Base-by-base conservation (phyloP, 331 rosid genomes). In the Rhamnella rubrinervis region DNA sequence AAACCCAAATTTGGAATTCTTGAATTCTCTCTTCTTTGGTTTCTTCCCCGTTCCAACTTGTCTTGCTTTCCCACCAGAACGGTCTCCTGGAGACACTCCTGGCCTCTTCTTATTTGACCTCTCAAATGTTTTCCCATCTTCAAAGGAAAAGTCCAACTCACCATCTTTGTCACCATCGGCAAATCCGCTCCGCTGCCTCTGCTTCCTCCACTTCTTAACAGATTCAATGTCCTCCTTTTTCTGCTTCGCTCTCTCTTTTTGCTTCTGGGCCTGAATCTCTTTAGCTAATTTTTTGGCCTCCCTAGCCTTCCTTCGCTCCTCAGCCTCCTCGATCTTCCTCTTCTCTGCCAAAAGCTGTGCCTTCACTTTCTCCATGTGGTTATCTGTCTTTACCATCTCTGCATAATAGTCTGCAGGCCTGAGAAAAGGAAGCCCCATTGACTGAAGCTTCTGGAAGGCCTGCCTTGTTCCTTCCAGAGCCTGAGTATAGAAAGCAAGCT, bases 161-260 rank as follows among this genome's bases (percentile, higher is more conserved):
- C 60, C 80, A 61, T 78, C 88, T 49, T 75, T 73, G 23, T 70
- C 85, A 12, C 66, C 80, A 9, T 79, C 85, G 8, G 96, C 81
- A 75, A 87, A 87, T 47, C 93, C 93, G 18, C 86, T 87, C 79
- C 78, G 84, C 59, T 89, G 93, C 80, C 96, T 87, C 75, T 89
- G 89, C 73, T 87, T 87, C 86, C 96, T 85, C 96, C 96, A 89
- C 73, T 89, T 87, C 88, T 89, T 87, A 66, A 89, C 96, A 60
- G 96, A 85, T 66, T 87, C 93, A 4, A 89, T 85, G 19, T 85
- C 89, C 10, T 87, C 89, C 77, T 85, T 89, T 65, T 87, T 89
- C 86, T 87, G 89, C 85, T 89, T 87, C 63, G 91, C 84, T 71
- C 89, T 81, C 74, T 89, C 96, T 68, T 87, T 89, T 61, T 23